Percentiles rank a stretch among this genome's conserved stretches.
phyloP scores from a whole-genome alignment of 2,329 filamentous ascomycete genomes.

The Exophiala viscosa region DNA sequence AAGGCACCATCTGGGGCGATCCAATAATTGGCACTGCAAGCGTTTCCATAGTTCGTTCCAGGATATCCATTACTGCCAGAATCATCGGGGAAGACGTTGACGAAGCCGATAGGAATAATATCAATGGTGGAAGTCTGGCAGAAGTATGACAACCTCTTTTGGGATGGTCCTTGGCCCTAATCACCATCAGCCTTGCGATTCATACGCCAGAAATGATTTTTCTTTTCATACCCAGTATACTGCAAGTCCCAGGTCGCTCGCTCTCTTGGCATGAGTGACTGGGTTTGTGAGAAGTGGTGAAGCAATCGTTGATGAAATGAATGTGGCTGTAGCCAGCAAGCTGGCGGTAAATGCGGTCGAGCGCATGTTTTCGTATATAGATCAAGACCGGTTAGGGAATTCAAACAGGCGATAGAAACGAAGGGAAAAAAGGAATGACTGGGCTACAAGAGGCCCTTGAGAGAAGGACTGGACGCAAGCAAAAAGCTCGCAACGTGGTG shows the following conservation, averaged over 20 bases:
- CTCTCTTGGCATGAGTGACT: conserved; percentile 1
- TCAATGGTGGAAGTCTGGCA: conserved; percentile 52
- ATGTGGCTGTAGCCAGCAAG: conserved; percentile 23
- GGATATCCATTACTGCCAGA: conserved; percentile 43
- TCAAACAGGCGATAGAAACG: conserved; percentile 11
- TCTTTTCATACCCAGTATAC: conserved; percentile 48
- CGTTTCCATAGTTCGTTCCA: conserved; percentile 55
- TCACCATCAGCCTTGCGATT: conserved; percentile 3
- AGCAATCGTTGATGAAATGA: conserved; percentile 27
- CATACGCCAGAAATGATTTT: conserved; percentile 13
- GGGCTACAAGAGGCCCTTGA: conserved; percentile 21
- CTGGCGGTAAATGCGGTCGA: conserved; percentile 21
- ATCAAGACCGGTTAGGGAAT: conserved; percentile 11
- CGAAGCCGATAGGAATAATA: conserved; percentile 55
- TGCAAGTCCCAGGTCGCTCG: conserved; percentile 42
- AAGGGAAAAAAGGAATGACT: conserved; percentile 19
- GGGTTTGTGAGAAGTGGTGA: conserved; percentile 40
- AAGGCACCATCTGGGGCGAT: conserved; percentile 29
- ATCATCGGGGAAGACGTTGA: conserved; percentile 52
- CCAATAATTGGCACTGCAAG: conserved; percentile 44
- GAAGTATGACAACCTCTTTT: conserved; percentile 48
- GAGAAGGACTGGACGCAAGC: conserved; percentile 26
- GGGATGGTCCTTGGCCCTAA: conserved; percentile 51
- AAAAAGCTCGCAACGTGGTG: conserved; percentile 19
- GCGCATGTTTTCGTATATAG: conserved; percentile 17